phyloP scores from a whole-genome alignment of 768 basidiomycete genomes.

The Amanita polypyramis region DNA sequence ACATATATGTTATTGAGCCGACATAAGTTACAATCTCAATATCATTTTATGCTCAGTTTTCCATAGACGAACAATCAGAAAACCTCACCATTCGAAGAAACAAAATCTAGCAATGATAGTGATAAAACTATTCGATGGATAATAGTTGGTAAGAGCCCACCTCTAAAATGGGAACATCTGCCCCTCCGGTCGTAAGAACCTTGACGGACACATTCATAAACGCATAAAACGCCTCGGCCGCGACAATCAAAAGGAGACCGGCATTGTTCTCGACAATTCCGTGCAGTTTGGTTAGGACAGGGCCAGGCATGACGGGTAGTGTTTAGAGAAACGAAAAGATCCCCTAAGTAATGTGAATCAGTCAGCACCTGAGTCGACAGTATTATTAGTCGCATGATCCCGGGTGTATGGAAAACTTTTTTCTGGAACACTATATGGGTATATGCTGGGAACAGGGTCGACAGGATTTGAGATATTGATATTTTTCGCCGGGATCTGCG shows the following conservation, averaged over 20 bases:
- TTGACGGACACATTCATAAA: conserved; percentile 1
- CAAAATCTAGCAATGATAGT: not conserved
- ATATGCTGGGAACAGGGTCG: too few species aligned
- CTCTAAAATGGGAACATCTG: not conserved
- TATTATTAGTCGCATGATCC: too few species aligned
- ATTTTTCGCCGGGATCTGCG: too few species aligned
- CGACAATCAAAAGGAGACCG: not conserved
- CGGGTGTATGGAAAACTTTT: too few species aligned
- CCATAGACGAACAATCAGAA: not conserved
- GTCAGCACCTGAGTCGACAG: too few species aligned
- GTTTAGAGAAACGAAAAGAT: not conserved
- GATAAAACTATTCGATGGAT: not conserved
- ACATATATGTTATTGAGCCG: conserved; percentile 3
- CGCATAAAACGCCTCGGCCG: not conserved
- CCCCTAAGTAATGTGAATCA: too few species aligned
- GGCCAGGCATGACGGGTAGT: not conserved
- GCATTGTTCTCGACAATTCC: not conserved
- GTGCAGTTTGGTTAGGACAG: not conserved
- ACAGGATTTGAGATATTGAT: too few species aligned
- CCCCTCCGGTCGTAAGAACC: not conserved
- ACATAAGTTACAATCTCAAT: not conserved
- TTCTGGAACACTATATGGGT: too few species aligned
- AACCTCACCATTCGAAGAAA: not conserved
- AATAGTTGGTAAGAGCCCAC: not conserved
- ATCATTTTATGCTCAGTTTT: not conserved